Evolutionary conservation across 768 basidiomycete species (phyloP).

Genomic region (Boletus subcaerulescens): DNA sequence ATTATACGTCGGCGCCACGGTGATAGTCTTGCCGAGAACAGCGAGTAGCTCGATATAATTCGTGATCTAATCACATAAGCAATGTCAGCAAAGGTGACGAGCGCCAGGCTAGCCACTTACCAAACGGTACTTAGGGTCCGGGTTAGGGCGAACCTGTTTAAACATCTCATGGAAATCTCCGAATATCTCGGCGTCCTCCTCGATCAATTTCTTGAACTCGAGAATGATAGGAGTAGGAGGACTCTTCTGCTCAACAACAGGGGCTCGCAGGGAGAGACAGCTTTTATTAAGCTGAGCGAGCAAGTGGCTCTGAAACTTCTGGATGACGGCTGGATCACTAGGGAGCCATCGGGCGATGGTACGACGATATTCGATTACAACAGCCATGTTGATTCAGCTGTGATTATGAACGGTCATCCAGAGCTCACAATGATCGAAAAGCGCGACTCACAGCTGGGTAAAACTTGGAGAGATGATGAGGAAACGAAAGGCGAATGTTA

Average conservation of each 20-base stretch:
- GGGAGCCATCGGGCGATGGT: conserved; percentile 22
- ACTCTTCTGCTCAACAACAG: conserved; percentile 5
- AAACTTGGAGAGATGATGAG: background rate
- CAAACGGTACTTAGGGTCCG: background rate
- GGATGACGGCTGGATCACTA: conserved; percentile 11
- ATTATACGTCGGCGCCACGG: conserved; percentile 13
- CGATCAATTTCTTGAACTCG: conserved; percentile 24
- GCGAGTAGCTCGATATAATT: conserved; percentile 7
- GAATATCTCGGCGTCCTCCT: conserved; percentile 15
- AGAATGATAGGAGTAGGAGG: conserved; percentile 13
- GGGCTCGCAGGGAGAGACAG: conserved; percentile 9
- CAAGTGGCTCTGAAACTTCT: conserved; percentile 21
- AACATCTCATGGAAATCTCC: conserved; percentile 25
- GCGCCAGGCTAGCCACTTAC: background rate
- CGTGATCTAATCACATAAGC: background rate
- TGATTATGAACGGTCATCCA: background rate
- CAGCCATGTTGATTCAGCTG: conserved; percentile 11
- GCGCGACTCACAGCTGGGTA: background rate
- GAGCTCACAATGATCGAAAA: too few relatives aligned
- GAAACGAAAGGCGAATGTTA: background rate
- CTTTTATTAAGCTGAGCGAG: conserved; percentile 23
- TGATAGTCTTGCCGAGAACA: conserved; percentile 14
- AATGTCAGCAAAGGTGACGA: background rate
- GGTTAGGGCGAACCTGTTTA: conserved; percentile 9
- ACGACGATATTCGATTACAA: conserved; percentile 19